These are phyloP conservation scores for Alternaria rosae DNA, from an alignment of 2,329 filamentous ascomycete species.

Conservation along the genomic window DNA sequence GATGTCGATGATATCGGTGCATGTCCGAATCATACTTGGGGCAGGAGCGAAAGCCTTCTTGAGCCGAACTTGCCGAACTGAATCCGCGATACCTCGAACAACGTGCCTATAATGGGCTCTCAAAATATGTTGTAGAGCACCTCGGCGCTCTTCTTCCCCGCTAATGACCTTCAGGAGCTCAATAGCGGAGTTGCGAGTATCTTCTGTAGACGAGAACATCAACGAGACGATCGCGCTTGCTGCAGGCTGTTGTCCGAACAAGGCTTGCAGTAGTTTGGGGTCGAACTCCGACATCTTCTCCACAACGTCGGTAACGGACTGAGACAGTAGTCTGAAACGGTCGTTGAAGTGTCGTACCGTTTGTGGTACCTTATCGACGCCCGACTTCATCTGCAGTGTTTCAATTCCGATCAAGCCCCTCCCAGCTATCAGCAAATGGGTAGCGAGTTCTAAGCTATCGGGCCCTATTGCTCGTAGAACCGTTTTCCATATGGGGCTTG, in stretches of 20 bases:
- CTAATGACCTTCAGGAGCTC: slow-evolving; percentile 86
- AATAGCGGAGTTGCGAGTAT: slow-evolving; percentile 79
- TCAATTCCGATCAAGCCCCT: slow-evolving; percentile 77
- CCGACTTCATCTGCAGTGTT: slow-evolving; percentile 62
- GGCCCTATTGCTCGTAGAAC: slow-evolving; percentile 73
- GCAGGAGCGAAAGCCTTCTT: slow-evolving; percentile 67
- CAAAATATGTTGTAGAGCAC: slow-evolving; percentile 69
- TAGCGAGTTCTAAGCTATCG: slow-evolving; percentile 75
- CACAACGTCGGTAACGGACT: slow-evolving; percentile 74
- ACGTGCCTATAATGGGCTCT: slow-evolving; percentile 63
- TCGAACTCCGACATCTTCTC: slow-evolving; percentile 81
- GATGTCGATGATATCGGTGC: slow-evolving; percentile 68
- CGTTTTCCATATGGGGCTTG: slow-evolving; percentile 78
- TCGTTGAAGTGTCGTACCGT: slow-evolving; percentile 79
- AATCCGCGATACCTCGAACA: slow-evolving; percentile 63
- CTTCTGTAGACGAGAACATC: slow-evolving; percentile 80
- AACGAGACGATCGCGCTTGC: slow-evolving; percentile 79
- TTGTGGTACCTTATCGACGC: slow-evolving; percentile 53
- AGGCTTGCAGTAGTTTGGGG: slow-evolving; percentile 69
- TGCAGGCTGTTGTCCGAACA: slow-evolving; percentile 73
- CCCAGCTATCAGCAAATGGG: slow-evolving; percentile 74
- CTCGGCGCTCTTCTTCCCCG: slow-evolving; percentile 68
- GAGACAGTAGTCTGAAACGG: slow-evolving; percentile 68
- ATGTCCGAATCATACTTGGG: slow-evolving; percentile 67
- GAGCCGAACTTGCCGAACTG: slow-evolving; percentile 63